Evolutionary conservation across 2,329 filamentous ascomycete genomes (phyloP), one percentile per base, ranked within the genome.

Genomic region (Fusarium coicis): DNA sequence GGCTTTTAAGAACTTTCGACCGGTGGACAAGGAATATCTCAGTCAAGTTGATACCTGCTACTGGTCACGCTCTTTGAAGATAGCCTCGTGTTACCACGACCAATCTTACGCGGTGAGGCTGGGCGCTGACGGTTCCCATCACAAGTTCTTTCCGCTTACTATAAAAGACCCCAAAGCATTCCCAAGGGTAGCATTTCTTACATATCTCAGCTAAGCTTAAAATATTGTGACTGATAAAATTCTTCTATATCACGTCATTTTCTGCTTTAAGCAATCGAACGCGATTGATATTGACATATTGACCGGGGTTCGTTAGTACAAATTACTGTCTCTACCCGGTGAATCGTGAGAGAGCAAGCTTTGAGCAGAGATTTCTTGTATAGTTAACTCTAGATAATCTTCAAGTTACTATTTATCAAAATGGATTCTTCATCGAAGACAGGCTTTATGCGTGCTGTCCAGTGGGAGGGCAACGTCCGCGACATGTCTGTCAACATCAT

Each of bases 401-500:
- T 32, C 11, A 32, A 12, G 11, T 32, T 32, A 32, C 5, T 32
- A 14, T 32, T 32, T 6, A 14, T 32, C 12, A 16, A 36, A 4
- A 68, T 62, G 56, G 4, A 26, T 2, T 34, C 4, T 8, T 16
- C n/a, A 2, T 47, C 44, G 5, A 63, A 69, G 10, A 47, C 44
- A 1, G 39, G 57, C 2, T 69, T 69, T 1, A 69, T 69, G 66
- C 66, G 52, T 16, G 56, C 66, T 18, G 64, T 69, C 3, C 57
- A 69, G 10, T 68, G 66, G 64, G 66, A 69, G 19, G 66, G 66
- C 1, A 18, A 69, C 3, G 19, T 69, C n/a, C 49, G 66, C 14
- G 34, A 69, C 18, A 69, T 69, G 66, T 34, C 57, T 4, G 56
- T 68, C 10, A 69, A 69, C 30, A 69, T 69, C 19, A 34, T 70